A percentile compares a stretch with the other conserved stretches of the same genome.
These are phyloP conservation scores for barley (Hordeum vulgare) DNA, from an alignment of 176 grass and related monocot species.

Conservation along the genomic window DNA sequence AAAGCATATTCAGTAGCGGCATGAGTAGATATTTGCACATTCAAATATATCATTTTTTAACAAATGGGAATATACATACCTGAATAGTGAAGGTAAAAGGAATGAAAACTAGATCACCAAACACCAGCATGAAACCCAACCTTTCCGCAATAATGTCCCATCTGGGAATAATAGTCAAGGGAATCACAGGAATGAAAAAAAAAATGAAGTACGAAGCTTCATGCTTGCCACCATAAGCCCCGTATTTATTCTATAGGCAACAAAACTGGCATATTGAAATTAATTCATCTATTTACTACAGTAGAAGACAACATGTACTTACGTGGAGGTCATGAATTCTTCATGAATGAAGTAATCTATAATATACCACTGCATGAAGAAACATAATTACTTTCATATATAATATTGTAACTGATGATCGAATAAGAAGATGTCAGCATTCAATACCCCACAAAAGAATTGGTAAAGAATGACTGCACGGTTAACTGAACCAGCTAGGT, in stretches of 20 bases:
- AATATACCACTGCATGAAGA: conserved; percentile 73
- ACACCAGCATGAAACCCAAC: conserved; percentile 96
- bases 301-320: conserved; percentile 32
- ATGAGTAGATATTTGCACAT: not conserved
- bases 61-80: conserved; percentile 24
- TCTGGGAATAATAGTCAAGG: conserved; percentile 31
- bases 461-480: conserved; percentile 86
- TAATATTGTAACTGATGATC: not conserved
- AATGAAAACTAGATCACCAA: conserved; percentile 97
- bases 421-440: conserved; percentile 6
- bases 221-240: not conserved
- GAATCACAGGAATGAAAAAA: not conserved
- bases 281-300: conserved; percentile 10
- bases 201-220: not conserved
- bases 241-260: not conserved
- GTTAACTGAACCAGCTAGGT: conserved; percentile 63
- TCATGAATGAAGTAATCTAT: conserved; percentile 94
- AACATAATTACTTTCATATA: conserved; percentile 19
- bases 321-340: conserved; percentile 99
- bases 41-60: not conserved
- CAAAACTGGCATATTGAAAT: not conserved
- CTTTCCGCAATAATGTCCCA: conserved; percentile 99
- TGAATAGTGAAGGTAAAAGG: conserved; percentile 97
- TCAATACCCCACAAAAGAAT: conserved; percentile 78
- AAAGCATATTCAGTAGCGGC: not conserved